Evolutionary conservation across 495 filamentous ascomycete species (phyloP).

Genomic region (Penicillium fimorum): DNA sequence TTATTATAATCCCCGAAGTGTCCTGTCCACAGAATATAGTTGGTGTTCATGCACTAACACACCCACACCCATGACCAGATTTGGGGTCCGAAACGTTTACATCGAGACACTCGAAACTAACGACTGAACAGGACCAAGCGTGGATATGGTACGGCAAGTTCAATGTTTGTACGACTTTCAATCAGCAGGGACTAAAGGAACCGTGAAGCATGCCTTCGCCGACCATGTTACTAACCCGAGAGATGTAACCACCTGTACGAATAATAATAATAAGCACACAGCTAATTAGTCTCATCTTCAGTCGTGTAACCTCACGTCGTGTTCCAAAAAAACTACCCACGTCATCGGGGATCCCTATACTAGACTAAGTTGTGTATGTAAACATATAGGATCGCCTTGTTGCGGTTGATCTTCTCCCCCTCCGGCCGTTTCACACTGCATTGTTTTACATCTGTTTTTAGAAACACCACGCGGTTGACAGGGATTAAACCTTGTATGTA

Average conservation of each 20-base stretch:
- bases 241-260: background rate
- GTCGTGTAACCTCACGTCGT: background rate
- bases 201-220: slow-evolving; percentile 9
- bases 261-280: background rate
- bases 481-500: slow-evolving; percentile 2
- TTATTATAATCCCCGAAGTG: background rate
- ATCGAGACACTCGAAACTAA: background rate
- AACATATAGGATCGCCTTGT: background rate
- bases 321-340: background rate
- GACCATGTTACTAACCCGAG: background rate
- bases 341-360: background rate
- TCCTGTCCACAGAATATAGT: background rate
- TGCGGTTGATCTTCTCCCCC: background rate
- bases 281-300: background rate
- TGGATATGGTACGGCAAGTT: background rate
- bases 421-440: slow-evolving; percentile 3
- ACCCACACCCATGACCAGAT: background rate
- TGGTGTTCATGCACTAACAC: background rate
- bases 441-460: slow-evolving; percentile 17
- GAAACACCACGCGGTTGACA: slow-evolving; percentile 15
- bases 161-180: slow-evolving; percentile 5
- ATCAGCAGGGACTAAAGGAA: slow-evolving; percentile 9
- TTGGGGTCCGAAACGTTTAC: background rate
- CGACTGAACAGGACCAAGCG: background rate
- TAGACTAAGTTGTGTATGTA: background rate